Conservation (phyloP, 2,329 filamentous ascomycete species). For the Aspergillus unguis region DNA sequence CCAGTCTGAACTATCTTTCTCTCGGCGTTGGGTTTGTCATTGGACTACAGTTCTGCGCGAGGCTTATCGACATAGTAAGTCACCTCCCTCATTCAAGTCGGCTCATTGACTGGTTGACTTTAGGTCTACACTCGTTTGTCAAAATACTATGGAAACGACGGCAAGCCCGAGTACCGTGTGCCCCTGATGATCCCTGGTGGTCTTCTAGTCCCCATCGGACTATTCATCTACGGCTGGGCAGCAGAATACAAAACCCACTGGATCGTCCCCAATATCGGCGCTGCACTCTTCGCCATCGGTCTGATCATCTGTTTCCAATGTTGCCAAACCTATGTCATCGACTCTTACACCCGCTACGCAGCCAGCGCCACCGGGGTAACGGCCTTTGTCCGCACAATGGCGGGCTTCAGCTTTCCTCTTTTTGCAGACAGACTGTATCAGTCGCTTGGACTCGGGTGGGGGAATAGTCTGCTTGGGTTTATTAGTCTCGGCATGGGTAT, state of each 20-base stretch:
- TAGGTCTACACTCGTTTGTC: conserved; percentile 47
- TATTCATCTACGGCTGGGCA: conserved; percentile 59
- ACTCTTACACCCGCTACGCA: conserved; percentile 32
- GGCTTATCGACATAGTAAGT: conserved; percentile 10
- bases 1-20: conserved; percentile 61
- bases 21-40: conserved; percentile 60
- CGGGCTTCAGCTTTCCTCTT: conserved; percentile 35
- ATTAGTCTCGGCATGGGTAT: conserved; percentile 35
- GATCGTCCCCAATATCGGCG: conserved; percentile 53
- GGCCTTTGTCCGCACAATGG: conserved; percentile 27
- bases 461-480: conserved; percentile 35
- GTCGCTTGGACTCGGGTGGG: conserved; percentile 30
- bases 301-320: conserved; percentile 37
- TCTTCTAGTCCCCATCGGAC: conserved; percentile 50
- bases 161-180: conserved; percentile 58
- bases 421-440: conserved; percentile 34
- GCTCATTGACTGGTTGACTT: background rate
- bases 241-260: conserved; percentile 50
- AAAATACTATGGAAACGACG: conserved; percentile 39
- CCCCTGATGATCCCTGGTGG: conserved; percentile 56
- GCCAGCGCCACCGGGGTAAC: conserved; percentile 30
- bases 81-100: background rate
- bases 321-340: conserved; percentile 34
- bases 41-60: conserved; percentile 44
- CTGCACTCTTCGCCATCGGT: conserved; percentile 47